phyloP scores from a whole-genome alignment of 495 filamentous ascomycete species.

The Penicillium fimorum region DNA sequence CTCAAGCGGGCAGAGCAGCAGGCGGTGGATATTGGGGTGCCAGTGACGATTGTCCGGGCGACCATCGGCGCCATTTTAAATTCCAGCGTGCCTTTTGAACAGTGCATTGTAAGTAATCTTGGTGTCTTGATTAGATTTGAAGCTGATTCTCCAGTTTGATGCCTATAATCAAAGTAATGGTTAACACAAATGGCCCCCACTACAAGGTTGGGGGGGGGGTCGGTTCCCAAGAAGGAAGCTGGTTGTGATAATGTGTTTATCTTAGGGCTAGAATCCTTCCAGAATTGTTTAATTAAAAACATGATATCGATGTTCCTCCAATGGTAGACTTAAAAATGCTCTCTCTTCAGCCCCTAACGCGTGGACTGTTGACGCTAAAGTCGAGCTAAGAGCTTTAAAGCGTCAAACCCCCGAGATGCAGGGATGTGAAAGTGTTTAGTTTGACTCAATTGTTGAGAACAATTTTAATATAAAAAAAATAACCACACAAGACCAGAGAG shows the following conservation, averaged over 20 bases:
- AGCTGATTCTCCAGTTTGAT: not conserved
- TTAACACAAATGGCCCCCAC: not conserved
- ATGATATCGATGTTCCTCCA: too few relatives aligned
- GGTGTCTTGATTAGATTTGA: not conserved
- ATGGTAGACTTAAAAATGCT: not conserved
- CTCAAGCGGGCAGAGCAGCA: constrained; percentile 8
- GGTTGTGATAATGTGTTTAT: not conserved
- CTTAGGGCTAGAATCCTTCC: not conserved
- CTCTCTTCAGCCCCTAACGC: not conserved
- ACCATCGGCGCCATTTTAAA: constrained; percentile 9
- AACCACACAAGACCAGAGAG: too few relatives aligned
- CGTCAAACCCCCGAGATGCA: not conserved
- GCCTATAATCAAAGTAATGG: not conserved
- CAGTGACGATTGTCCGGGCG: constrained; percentile 11
- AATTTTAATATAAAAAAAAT: not conserved
- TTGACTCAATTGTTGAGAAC: not conserved
- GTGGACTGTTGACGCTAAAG: not conserved
- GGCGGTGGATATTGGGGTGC: constrained; percentile 8
- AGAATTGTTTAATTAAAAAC: not conserved
- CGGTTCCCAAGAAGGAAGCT: not conserved
- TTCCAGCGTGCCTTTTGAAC: constrained; percentile 8
- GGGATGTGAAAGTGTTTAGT: not conserved
- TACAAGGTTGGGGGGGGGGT: not conserved
- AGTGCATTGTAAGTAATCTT: constrained; percentile 8
- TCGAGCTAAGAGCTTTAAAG: not conserved